Evolutionary conservation across 495 filamentous ascomycete genomes (phyloP).

Genomic region (Xylaria scruposa): DNA sequence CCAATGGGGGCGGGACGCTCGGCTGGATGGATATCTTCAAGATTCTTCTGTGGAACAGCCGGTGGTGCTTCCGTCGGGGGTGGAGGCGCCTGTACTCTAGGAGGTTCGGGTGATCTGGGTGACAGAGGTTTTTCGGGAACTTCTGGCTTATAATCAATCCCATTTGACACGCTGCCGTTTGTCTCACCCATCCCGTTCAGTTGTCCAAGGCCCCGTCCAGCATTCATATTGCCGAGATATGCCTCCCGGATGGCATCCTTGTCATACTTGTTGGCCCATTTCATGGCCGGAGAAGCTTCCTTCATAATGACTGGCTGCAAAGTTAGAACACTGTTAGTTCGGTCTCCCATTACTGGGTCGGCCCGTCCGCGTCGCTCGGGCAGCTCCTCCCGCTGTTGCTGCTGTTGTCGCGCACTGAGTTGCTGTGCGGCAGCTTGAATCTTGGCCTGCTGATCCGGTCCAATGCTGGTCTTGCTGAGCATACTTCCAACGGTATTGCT

Average conservation of each 20-base stretch:
- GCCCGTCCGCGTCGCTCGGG: constrained; percentile 55
- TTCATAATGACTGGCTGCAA: constrained; percentile 84
- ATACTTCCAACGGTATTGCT: constrained; percentile 52
- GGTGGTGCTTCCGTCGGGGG: constrained; percentile 21
- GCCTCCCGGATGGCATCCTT: constrained; percentile 80
- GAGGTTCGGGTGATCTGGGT: constrained; percentile 28
- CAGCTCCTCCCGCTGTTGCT: constrained; percentile 41
- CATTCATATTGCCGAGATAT: constrained; percentile 75
- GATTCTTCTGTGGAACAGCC: constrained; percentile 41
- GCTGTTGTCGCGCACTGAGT: constrained; percentile 66
- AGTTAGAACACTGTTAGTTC: constrained; percentile 92
- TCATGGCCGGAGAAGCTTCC: constrained; percentile 91
- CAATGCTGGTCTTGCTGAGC: constrained; percentile 86
- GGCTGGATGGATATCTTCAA: constrained; percentile 45
- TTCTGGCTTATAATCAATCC: constrained; percentile 41
- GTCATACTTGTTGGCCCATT: constrained; percentile 92
- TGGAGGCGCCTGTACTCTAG: constrained; percentile 22
- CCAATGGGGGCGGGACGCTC: constrained; percentile 41
- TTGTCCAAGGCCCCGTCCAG: constrained; percentile 64
- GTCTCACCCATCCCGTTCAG: constrained; percentile 35
- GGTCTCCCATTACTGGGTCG: constrained; percentile 65
- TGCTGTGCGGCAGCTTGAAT: constrained; percentile 89
- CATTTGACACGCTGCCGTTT: constrained; percentile 36
- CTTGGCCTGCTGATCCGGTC: constrained; percentile 87
- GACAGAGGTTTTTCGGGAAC: constrained; percentile 44